Evolutionary conservation across 2,329 filamentous ascomycete species (phyloP), one percentile per base, ranked within the genome.

Genomic region (Tolypocladium tundrense): DNA sequence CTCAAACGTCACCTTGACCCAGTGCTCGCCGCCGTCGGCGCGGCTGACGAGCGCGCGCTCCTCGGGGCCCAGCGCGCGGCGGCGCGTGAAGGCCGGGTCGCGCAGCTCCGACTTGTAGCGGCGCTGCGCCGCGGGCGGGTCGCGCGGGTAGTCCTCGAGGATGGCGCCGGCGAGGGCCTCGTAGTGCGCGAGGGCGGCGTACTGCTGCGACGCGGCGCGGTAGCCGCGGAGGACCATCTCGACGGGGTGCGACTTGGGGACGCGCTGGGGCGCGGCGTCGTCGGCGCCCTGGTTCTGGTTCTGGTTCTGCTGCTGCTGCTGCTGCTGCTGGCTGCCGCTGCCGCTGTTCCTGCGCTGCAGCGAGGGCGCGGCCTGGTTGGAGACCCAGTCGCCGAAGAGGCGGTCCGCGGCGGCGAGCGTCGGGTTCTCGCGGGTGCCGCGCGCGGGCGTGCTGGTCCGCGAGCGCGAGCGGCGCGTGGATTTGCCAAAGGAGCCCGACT

Each of bases 141-240:
- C 86, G 61, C 93, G 86, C 10, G 91, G 85, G 72, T 97, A 97
- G 73, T 97, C 92, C 75, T 97, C 93, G 72, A 92, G 92, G 69
- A 97, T 90, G 61, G 84, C 77, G 33, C 92, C 92, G 8, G 90
- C 93, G 48, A 96, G 85, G 60, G 87, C 83, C 76, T 97, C 93
- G 75, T 88, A 97, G 73, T 90, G 90, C 64, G 88, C 86, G 65
- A 97, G 87, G 40, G 91, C 91, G 35, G 92, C 91, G 81, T 94
- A 97, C 77, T 91, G 80, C 73, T 86, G 76, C 71, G 84, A 71
- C 1, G 77, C 70, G 19, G 80, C 81, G 57, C 79, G 76, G 73
- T 92, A 97, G 37, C 93, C 93, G 64, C 92, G 89, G 19, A 97
- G 79, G 57, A 96, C 85, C 61, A 96, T 83, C 73, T 97, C 91